phyloP scores from a whole-genome alignment of 306 rosid species.

The Phaseolus lunatus region DNA sequence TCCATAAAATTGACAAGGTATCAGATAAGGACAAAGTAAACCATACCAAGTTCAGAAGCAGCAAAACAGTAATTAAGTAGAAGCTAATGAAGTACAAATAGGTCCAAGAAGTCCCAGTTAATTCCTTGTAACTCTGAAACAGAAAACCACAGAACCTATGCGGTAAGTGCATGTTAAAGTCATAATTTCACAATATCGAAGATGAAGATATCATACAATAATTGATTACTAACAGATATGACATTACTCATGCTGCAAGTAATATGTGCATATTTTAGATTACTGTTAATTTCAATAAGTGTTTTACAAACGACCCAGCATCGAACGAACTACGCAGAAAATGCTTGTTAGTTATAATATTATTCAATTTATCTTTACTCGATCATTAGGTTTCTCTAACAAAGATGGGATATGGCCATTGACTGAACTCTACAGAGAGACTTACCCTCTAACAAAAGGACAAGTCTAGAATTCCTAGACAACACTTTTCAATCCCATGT shows the following conservation, averaged over 20 bases:
- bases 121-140: conserved; percentile 85
- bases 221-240: conserved; percentile 32
- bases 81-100: conserved; percentile 78
- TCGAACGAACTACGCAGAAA: neutral
- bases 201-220: conserved; percentile 24
- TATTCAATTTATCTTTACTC: neutral
- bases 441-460: conserved; percentile 5
- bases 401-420: conserved; percentile 16
- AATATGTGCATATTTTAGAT: conserved; percentile 1
- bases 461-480: neutral
- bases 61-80: conserved; percentile 82
- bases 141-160: conserved; percentile 40
- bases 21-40: conserved; percentile 29
- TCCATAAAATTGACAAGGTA: conserved; percentile 2
- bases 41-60: conserved; percentile 90
- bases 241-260: conserved; percentile 22
- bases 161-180: conserved; percentile 30
- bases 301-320: conserved; percentile 26
- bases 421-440: conserved; percentile 29
- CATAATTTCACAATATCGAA: conserved; percentile 28
- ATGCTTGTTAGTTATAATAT: neutral
- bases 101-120: conserved; percentile 85
- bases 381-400: neutral
- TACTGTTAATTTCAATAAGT: conserved; percentile 2
- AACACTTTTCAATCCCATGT: neutral